Base-by-base conservation (phyloP, 805 yeast genomes). In the Nakazawaea anatomiae region DNA sequence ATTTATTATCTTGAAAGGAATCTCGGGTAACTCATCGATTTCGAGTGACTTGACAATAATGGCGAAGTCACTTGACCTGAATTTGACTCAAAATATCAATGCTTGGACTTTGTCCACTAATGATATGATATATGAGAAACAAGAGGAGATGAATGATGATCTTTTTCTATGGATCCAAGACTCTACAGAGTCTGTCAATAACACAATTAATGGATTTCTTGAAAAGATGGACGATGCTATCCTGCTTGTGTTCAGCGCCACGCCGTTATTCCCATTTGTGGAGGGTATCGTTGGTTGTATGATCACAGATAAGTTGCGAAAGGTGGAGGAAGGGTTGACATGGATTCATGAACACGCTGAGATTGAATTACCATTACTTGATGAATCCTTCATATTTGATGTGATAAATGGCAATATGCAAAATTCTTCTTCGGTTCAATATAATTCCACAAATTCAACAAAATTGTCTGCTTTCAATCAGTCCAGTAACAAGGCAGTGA, bases 201-300 rank as follows among this genome's bases (percentile, higher is more conserved):
- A 66, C 7, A 87, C 96, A 0, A 71, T 89, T 1, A 66, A 74
- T 25, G 67, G 64, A 1, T 84, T 90, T 63, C 72, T 85, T 47
- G 67, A 62, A 3, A 73, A 69, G n/a, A 76, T 91, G 70, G 83
- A 87, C 60, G 58, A 61, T 4, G 81, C 82, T 0, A 64, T 94
- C 5, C 72, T 73, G 31, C 71, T 74, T 7, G 73, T 82, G 0
- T 90, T 94, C 66, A 81, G 83, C 5, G 74, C 74, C 3, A 89
- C 97, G 0, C 77, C 86, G 0, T 67, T 92, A 9, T 78, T 82
- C 44, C 62, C 63, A 1, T 87, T 95, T 0, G 73, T 89, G 44
- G 73, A 75, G 31, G 75, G 84, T 0, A 80, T 89, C 0, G 86
- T 91, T 4, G 81, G 83, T 34, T 92, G 99, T 68, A 79, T 88